Base-by-base conservation (phyloP, 2,329 filamentous ascomycete species). In the Colletotrichum lini region DNA sequence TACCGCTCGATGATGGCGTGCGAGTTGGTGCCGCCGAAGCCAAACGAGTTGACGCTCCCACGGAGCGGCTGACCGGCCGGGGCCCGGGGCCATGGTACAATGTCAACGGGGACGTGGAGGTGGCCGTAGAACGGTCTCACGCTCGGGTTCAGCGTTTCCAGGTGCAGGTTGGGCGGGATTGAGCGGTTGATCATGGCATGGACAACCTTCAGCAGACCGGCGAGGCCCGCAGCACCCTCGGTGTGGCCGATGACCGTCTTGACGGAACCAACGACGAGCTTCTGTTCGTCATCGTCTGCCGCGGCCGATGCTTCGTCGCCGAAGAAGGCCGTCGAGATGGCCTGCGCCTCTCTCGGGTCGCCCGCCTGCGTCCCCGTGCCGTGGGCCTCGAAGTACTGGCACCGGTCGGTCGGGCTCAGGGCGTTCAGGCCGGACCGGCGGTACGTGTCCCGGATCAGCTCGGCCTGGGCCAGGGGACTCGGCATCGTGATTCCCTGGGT, bases 351-450 rank as follows among this genome's bases (percentile, higher is more conserved):
- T 10, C 73, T 67, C 1, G 76, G 73, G 57, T 79, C 78, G 10
- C 78, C 78, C 2, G 75, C 75, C 13, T 73, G 73, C 1, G 78
- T 80, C 1, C 84, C 84, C 3, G 85, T 86, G 30, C 83, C 84
- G 70, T 86, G 84, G 3, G 81, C 81, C 65, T 86, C 83, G 23
- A 85, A 84, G 72, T 80, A 86, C 62, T 85, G 82, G 8, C 73
- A 77, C 4, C 82, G 77, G n/a, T 79, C 75, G 9, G 80, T 76
- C 1, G 67, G 60, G 26, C 74, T 73, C 6, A 65, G 63, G 2
- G 77, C 72, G 65, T 83, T 78, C 5, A 86, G 76, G 2, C 82
- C 82, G 12, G 82, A 81, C 42, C 75, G 75, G 2, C 68, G 62
- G 72, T 86, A 86, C 0, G 80, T 81, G 2, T 76, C 70, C 5